phyloP scores from a whole-genome alignment of 1,284 basidiomycete genomes.

The Cryptococcus maquisensis region DNA sequence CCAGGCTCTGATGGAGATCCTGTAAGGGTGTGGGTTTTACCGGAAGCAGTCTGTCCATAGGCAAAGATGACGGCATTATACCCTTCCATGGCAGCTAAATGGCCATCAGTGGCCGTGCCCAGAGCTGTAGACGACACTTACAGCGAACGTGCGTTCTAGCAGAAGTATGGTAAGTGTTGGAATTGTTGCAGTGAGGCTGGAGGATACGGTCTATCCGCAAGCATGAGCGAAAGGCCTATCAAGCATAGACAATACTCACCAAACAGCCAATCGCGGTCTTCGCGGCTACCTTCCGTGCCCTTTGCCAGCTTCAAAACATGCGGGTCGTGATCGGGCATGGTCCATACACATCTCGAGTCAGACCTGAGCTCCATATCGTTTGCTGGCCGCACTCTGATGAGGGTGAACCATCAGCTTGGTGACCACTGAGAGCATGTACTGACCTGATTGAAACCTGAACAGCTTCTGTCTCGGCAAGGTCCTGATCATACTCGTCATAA shows the following conservation, averaged over 20 bases:
- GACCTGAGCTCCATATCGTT: constrained; percentile 46
- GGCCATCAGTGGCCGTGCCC: background rate
- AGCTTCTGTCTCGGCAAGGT: constrained; percentile 56
- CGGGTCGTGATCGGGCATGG: constrained; percentile 34
- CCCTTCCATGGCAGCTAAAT: constrained; percentile 81
- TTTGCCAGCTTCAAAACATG: constrained; percentile 40
- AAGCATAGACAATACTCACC: constrained; percentile 41
- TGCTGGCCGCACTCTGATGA: constrained; percentile 63
- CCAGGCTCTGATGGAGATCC: constrained; percentile 82
- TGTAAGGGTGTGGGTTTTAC: constrained; percentile 87
- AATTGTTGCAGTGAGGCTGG: constrained; percentile 63
- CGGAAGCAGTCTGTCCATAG: constrained; percentile 66
- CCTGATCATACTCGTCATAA: constrained; percentile 15
- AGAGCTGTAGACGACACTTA: constrained; percentile 13
- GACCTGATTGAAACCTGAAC: constrained; percentile 83
- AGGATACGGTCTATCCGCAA: constrained; percentile 33
- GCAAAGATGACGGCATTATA: constrained; percentile 94
- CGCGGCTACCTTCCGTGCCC: constrained; percentile 28
- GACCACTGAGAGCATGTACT: constrained; percentile 13
- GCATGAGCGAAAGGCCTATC: constrained; percentile 39
- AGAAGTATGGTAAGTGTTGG: constrained; percentile 74
- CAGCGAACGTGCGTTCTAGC: constrained; percentile 76
- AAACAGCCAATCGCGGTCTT: constrained; percentile 47
- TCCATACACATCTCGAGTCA: constrained; percentile 34
- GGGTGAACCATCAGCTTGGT: background rate